These are phyloP conservation scores for Rusavskia elegans DNA, from an alignment of 495 filamentous ascomycete genomes.

Conservation along the genomic window DNA sequence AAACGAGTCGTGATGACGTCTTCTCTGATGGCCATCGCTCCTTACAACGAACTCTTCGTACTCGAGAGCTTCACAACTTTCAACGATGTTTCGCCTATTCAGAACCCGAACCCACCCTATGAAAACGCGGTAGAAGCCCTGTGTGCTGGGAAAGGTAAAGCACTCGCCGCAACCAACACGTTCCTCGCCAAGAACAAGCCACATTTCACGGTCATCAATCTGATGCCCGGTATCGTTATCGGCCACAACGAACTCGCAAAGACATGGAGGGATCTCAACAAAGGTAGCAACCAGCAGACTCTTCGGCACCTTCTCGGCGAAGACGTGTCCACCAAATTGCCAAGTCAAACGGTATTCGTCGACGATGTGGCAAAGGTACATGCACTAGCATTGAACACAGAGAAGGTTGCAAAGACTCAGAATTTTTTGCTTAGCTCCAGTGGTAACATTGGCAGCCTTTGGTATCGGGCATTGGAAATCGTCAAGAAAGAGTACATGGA, in stretches of 20 bases:
- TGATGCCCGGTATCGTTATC: conserved; percentile 29
- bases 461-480: conserved; percentile 24
- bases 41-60: not conserved
- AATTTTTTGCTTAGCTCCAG: conserved; percentile 14
- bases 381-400: conserved; percentile 21
- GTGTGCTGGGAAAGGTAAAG: conserved; percentile 16
- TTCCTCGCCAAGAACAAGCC: conserved; percentile 26
- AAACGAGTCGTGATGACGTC: not conserved
- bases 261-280: conserved; percentile 13
- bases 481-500: conserved; percentile 21
- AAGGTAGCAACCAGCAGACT: conserved; percentile 1
- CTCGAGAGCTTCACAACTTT: conserved; percentile 6
- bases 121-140: conserved; percentile 19
- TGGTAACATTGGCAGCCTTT: conserved; percentile 14
- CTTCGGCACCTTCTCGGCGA: not conserved
- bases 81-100: conserved; percentile 4
- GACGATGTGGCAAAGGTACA: conserved; percentile 29
- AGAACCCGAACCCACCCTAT: conserved; percentile 5
- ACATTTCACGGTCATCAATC: conserved; percentile 28
- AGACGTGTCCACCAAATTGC: not conserved
- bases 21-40: not conserved
- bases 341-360: conserved; percentile 23
- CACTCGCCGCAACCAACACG: conserved; percentile 24
- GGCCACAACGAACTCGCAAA: conserved; percentile 27
- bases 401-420: conserved; percentile 21